phyloP scores from a whole-genome alignment of 805 yeast species.

The Kodamaea kaohsiungensis region DNA sequence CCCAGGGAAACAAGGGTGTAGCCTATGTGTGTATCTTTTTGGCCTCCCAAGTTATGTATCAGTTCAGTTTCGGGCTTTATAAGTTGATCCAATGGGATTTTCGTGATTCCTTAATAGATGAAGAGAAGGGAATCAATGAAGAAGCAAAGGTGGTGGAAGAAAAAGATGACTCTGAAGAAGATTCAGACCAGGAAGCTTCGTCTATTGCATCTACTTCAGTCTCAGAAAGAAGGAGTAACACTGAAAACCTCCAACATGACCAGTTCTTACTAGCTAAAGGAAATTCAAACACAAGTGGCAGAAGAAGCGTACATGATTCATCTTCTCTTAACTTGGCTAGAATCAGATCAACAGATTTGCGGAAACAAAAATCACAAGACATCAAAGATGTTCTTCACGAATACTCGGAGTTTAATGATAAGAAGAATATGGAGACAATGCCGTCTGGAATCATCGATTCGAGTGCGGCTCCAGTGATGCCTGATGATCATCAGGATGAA shows the following conservation, averaged over 20 bases:
- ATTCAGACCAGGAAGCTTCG: neutral
- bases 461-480: constrained; percentile 13
- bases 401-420: constrained; percentile 47
- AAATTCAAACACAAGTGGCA: neutral
- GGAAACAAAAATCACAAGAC: constrained; percentile 32
- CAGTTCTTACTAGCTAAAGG: constrained; percentile 18
- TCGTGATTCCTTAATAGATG: constrained; percentile 28
- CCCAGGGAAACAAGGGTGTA: constrained; percentile 71
- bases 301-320: neutral
- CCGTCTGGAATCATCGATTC: constrained; percentile 18
- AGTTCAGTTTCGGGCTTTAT: constrained; percentile 78
- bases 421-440: constrained; percentile 20
- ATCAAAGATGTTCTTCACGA: constrained; percentile 43
- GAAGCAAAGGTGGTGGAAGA: constrained; percentile 17
- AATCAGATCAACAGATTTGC: constrained; percentile 26
- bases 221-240: neutral
- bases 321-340: constrained; percentile 6
- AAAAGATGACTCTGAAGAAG: constrained; percentile 4
- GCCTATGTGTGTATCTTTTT: constrained; percentile 81
- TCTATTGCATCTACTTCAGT: neutral
- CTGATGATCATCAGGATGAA: neutral
- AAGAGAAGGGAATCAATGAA: neutral
- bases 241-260: constrained; percentile 20
- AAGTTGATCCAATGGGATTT: constrained; percentile 72
- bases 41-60: constrained; percentile 63